These are phyloP conservation scores for Colletotrichum chrysophilum DNA, from an alignment of 2,329 filamentous ascomycete genomes.

Conservation along the genomic window DNA sequence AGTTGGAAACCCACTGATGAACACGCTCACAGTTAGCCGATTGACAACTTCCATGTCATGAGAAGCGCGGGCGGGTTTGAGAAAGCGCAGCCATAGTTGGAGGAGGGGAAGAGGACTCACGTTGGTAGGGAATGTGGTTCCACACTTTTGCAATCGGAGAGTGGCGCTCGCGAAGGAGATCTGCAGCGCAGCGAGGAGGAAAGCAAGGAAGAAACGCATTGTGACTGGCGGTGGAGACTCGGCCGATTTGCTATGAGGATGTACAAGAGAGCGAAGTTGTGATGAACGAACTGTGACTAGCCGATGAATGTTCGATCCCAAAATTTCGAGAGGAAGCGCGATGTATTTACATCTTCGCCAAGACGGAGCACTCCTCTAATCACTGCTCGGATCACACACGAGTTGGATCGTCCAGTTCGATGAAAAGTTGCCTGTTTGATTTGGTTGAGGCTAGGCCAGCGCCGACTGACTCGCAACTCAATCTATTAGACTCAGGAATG, in stretches of 20 bases:
- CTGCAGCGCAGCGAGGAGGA: background rate
- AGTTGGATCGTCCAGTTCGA: background rate
- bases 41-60: accelerated
- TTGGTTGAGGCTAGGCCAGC: background rate
- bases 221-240: background rate
- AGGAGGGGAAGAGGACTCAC: background rate
- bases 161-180: background rate
- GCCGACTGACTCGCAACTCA: background rate
- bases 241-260: background rate
- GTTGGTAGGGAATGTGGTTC: background rate
- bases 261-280: background rate
- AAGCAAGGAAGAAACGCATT: background rate
- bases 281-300: background rate
- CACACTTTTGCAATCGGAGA: background rate
- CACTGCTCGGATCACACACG: background rate
- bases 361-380: background rate
- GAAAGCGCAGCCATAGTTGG: background rate
- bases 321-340: background rate
- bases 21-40: background rate
- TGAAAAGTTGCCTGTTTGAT: background rate
- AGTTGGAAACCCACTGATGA: background rate
- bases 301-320: background rate
- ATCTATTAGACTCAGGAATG: background rate
- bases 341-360: background rate
- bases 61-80: background rate